Conservation (phyloP, 495 filamentous ascomycete species). For the Podospora fimiseda region DNA sequence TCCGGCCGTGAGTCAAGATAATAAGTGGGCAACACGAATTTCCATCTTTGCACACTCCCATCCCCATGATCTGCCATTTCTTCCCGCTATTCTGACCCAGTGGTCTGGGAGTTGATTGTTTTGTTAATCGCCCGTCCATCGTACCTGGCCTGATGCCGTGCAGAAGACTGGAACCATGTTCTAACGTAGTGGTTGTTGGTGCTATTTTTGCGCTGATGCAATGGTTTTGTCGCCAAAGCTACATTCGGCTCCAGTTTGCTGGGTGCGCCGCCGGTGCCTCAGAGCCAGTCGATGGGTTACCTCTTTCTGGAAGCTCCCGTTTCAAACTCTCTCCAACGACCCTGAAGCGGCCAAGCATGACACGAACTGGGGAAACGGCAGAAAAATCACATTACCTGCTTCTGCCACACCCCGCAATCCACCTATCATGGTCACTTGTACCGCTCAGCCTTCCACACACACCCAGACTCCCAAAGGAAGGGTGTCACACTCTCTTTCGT, state of each 20-base stretch:
- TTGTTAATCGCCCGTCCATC: background rate
- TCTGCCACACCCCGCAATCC: slow-evolving; percentile 4
- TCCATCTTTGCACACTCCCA: too few relatives aligned
- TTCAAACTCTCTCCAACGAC: slow-evolving; percentile 13
- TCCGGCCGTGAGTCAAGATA: too few relatives aligned
- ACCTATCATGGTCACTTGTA: slow-evolving; percentile 14
- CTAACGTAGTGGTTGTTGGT: background rate
- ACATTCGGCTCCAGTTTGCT: slow-evolving; percentile 15
- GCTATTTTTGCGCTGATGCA: slow-evolving; percentile 9
- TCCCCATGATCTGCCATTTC: too few relatives aligned
- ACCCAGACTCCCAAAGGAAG: background rate
- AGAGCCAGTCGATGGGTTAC: slow-evolving; percentile 5
- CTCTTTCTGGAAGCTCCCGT: slow-evolving; percentile 3
- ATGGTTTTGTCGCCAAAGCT: background rate
- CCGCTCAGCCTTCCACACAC: slow-evolving; percentile 13
- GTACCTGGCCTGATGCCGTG: background rate
- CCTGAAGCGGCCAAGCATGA: slow-evolving; percentile 3
- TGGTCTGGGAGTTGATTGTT: background rate
- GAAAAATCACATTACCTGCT: background rate
- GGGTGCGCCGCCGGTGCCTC: slow-evolving; percentile 12
- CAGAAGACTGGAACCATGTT: background rate
- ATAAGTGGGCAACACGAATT: too few relatives aligned
- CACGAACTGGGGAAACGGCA: background rate
- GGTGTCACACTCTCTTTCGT: background rate
- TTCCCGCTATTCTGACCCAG: background rate